Conservation (phyloP, 192 early-diverging fungal species). For the Coemansia sp. region DNA sequence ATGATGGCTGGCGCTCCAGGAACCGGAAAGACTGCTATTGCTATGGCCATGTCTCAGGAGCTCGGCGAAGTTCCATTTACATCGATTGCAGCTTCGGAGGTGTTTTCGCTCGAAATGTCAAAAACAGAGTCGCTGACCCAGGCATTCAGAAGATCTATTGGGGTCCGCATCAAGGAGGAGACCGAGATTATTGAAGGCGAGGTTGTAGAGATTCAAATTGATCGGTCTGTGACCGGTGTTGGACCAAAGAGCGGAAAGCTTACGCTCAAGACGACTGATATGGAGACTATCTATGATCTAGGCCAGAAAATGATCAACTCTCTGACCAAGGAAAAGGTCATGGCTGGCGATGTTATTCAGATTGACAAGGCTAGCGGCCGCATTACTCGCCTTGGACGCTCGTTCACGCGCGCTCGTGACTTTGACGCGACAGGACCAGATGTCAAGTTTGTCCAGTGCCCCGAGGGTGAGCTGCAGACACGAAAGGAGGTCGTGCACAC, state of each 20-base stretch:
- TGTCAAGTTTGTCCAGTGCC: constrained; percentile 97
- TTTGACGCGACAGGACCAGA: constrained; percentile 98
- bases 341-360: constrained; percentile 94
- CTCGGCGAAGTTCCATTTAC: constrained; percentile 98
- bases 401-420: constrained; percentile 93
- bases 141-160: constrained; percentile 96
- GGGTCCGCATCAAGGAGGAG: constrained; percentile 97
- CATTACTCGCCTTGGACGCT: constrained; percentile 93
- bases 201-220: constrained; percentile 97
- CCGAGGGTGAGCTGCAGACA: constrained; percentile 97
- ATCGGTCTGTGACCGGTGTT: constrained; percentile 87
- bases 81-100: constrained; percentile 95
- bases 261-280: constrained; percentile 98
- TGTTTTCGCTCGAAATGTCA: constrained; percentile 98
- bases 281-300: constrained; percentile 99
- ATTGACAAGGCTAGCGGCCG: constrained; percentile 98
- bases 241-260: constrained; percentile 95
- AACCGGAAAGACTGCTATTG: constrained; percentile 99
- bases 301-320: constrained; percentile 99
- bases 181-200: constrained; percentile 98
- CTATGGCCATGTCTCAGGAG: constrained; percentile 97
- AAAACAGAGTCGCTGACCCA: constrained; percentile 98
- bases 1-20: constrained; percentile 98
- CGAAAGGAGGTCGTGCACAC: constrained; percentile 97
- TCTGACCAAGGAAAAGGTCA: constrained; percentile 96